Evolutionary conservation across 2,329 filamentous ascomycete genomes (phyloP).

Genomic region (Tolypocladium sp.): DNA sequence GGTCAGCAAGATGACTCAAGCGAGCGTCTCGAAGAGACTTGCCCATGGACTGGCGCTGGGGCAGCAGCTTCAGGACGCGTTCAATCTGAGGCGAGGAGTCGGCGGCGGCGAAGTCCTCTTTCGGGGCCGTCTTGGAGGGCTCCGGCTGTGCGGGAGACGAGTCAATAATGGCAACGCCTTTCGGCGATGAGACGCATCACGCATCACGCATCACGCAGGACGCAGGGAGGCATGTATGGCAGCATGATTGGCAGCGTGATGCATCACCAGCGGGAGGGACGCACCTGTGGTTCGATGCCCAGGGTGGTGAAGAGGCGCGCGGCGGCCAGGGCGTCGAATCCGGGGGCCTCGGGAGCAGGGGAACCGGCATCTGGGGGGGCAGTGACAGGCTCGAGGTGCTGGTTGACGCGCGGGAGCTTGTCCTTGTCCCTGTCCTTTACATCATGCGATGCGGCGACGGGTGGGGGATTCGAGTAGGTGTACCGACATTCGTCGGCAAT

Average conservation of each 20-base stretch:
- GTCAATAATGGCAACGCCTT: background rate
- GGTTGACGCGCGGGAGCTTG: background rate
- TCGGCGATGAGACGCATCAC: background rate
- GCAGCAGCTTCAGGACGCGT: slow-evolving; percentile 13
- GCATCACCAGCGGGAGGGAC: background rate
- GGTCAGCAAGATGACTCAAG: background rate
- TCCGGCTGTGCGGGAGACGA: slow-evolving; percentile 5
- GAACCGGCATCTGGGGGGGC: background rate
- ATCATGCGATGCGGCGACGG: background rate
- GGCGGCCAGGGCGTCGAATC: slow-evolving; percentile 11
- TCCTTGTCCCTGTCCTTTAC: slow-evolving; percentile 1
- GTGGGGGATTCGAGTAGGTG: slow-evolving; percentile 6
- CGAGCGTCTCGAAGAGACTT: background rate
- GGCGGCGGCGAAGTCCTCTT: slow-evolving; percentile 9
- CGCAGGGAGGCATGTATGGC: background rate
- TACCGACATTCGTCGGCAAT: slow-evolving; percentile 19
- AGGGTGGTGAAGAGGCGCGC: slow-evolving; percentile 12
- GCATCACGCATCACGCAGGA: background rate
- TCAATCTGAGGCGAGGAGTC: slow-evolving; percentile 14
- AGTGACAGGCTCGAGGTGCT: background rate
- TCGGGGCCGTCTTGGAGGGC: slow-evolving; percentile 3
- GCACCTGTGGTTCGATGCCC: slow-evolving; percentile 8
- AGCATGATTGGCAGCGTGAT: background rate
- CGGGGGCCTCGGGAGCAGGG: slow-evolving; percentile 1
- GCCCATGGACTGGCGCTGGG: slow-evolving; percentile 16